phyloP scores from a whole-genome alignment of 768 basidiomycete genomes.

The Termitomyces sp. region DNA sequence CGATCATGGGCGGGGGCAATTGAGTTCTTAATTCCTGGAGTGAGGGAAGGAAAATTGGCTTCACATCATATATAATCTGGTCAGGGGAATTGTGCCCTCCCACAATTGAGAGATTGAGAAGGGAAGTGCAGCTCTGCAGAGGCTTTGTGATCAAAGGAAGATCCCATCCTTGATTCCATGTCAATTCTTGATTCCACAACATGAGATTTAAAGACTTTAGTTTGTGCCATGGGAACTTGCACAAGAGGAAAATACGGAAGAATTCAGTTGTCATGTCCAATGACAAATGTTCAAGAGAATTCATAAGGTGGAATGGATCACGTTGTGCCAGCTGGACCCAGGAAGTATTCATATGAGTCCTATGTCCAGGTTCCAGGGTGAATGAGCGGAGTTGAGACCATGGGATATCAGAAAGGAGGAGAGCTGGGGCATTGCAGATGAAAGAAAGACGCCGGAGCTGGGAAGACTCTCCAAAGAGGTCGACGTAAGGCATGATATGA shows the following conservation, averaged over 20 bases:
- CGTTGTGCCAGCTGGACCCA: background rate
- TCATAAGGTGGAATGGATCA: background rate
- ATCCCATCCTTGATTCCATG: too few species aligned
- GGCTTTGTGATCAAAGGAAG: background rate
- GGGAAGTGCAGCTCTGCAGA: background rate
- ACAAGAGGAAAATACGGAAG: background rate
- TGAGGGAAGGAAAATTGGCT: background rate
- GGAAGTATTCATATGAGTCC: too few species aligned
- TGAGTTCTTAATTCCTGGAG: background rate
- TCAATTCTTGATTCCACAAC: too few species aligned
- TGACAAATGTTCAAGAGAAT: background rate
- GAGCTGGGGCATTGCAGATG: background rate
- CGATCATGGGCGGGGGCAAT: background rate
- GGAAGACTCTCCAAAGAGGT: background rate
- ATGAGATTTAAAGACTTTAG: background rate
- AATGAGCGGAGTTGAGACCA: background rate
- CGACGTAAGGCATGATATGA: background rate
- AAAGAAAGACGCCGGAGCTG: background rate
- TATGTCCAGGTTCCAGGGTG: background rate
- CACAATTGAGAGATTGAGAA: background rate
- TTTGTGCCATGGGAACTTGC: background rate
- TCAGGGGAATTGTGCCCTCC: too few species aligned
- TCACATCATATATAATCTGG: background rate
- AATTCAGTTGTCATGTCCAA: background rate
- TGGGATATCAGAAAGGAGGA: background rate